phyloP scores from a whole-genome alignment of 768 basidiomycete genomes.

The Lactifluus rugatus region DNA sequence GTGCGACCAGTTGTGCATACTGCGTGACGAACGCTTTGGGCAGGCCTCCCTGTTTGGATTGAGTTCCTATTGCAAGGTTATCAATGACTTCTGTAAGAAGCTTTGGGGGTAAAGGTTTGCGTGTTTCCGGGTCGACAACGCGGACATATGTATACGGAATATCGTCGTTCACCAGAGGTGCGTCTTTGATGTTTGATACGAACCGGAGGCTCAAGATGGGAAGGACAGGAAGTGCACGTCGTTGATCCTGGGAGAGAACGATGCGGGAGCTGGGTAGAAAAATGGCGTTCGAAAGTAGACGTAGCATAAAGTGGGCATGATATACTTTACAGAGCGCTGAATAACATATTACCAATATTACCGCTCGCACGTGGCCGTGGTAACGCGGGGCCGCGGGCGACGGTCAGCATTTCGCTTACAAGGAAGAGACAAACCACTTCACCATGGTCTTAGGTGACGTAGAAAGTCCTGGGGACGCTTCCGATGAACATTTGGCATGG shows the following conservation, averaged over 20 bases:
- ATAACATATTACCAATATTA: too few species aligned
- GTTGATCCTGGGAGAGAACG: neutral
- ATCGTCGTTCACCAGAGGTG: conserved; percentile 15
- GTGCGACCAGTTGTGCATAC: conserved; percentile 15
- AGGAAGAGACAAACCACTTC: neutral
- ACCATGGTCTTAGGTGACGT: neutral
- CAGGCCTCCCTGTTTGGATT: neutral
- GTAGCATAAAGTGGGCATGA: conserved; percentile 9
- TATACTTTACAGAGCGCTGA: too few species aligned
- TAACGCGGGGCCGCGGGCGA: too few species aligned
- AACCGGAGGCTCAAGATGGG: neutral
- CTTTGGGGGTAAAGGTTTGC: conserved; percentile 11
- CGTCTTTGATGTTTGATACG: neutral
- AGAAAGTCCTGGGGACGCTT: neutral
- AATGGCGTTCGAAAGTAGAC: neutral
- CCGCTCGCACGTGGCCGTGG: neutral
- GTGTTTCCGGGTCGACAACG: conserved; percentile 18
- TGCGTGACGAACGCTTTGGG: neutral
- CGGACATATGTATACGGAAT: conserved; percentile 18
- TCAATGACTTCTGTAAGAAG: conserved; percentile 11
- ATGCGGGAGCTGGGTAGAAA: neutral
- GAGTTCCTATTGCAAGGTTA: conserved; percentile 3
- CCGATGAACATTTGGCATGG: conserved; percentile 42
- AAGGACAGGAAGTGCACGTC: neutral
- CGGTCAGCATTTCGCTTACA: too few species aligned